phyloP scores from a whole-genome alignment of 2,329 filamentous ascomycete species.

The Golovinomyces cichoracearum region DNA sequence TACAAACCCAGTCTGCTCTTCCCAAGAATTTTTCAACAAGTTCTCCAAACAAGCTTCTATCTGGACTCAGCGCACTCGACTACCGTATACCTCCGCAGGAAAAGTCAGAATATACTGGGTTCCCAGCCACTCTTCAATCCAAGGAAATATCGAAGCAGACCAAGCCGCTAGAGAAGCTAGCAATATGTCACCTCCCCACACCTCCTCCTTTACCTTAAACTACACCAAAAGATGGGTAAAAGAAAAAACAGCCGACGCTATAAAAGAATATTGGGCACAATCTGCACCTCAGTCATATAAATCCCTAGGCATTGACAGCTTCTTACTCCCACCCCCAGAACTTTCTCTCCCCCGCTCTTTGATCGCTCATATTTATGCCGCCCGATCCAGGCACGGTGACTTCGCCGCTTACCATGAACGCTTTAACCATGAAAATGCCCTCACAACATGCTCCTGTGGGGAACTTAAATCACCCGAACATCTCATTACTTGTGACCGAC shows the following conservation, averaged over 20 bases:
- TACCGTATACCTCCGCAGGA: not conserved
- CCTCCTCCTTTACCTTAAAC: not conserved
- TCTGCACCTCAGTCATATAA: not conserved
- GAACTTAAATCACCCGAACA: not conserved
- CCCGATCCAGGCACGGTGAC: not conserved
- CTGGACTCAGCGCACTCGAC: not conserved
- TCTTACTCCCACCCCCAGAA: not conserved
- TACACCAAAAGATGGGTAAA: not conserved
- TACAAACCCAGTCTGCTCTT: not conserved
- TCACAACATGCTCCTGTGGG: not conserved
- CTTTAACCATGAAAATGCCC: not conserved
- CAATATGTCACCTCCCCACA: not conserved
- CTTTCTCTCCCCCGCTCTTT: not conserved
- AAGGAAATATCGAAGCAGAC: not conserved
- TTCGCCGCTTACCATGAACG: not conserved
- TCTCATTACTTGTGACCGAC: not conserved
- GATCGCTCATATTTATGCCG: not conserved
- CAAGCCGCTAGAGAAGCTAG: not conserved
- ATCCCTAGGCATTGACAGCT: not conserved
- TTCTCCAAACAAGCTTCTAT: not conserved
- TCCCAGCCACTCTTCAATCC: not conserved
- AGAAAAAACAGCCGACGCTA: not conserved
- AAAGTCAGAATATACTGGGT: not conserved
- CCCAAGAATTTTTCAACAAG: not conserved
- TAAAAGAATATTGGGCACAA: not conserved